Base-by-base conservation (phyloP, 2,329 filamentous ascomycete species). In the Botryotinia globosa region DNA sequence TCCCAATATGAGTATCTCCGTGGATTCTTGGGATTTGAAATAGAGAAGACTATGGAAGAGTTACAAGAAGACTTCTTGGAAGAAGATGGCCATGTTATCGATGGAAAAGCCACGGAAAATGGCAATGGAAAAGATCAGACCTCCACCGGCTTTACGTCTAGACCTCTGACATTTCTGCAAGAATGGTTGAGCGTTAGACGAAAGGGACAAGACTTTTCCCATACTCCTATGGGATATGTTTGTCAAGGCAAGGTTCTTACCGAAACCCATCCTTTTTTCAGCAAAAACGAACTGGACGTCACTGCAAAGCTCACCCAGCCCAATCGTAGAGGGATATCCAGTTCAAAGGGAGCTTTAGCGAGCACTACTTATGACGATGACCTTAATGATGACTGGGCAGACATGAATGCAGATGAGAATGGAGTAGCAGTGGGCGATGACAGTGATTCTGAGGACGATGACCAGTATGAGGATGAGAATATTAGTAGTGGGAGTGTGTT, bases 171-270 rank as follows among this genome's bases (percentile, higher is more conserved):
- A 0, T 89, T 88, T 76, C 76, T 90, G 0, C 83, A 86, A 34
- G 87, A 90, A 63, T 90, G 88, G 88, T 80, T 90, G 0, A 81
- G 85, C 0, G 73, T 88, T 0, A 83, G 86, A 0, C 85, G 88
- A 1, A 86, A 85, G 54, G 85, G 85, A 0, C 87, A 89, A 72
- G 87, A 90, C 73, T 84, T 90, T 69, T 77, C 84, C 22, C 85
- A 89, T 39, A 90, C 87, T 0, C 88, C 88, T 0, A 89, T 90
- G 84, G 86, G 87, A 20, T 73, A 75, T 54, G 61, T 78, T 5
- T 77, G 75, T n/a, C 87, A 77, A 68, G 75, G 75, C 12, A 78
- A 86, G 73, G 77, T 81, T 0, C 80, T 90, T 0, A 80, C 80
- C 0, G 77, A 79, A 7, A 81, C 82, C 20, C 87, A 89, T 69